Evolutionary conservation across 495 filamentous ascomycete species (phyloP).

Genomic region (Podospora anserina): DNA sequence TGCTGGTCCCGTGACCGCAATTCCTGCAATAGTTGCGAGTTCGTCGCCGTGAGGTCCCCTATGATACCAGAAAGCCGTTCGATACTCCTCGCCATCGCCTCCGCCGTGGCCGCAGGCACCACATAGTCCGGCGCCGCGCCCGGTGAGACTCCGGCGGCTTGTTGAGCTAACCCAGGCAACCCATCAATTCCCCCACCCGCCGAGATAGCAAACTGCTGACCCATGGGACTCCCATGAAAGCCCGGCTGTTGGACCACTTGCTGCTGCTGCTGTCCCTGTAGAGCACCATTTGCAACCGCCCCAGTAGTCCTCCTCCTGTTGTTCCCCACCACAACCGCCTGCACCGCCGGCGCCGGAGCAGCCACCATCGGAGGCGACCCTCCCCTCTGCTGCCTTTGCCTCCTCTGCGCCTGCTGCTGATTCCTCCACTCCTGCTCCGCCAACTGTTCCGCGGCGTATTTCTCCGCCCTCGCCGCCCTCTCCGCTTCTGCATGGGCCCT

Average conservation of each 20-base stretch:
- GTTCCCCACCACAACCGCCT: not conserved
- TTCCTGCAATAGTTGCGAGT: conserved; percentile 13
- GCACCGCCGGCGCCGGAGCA: not conserved
- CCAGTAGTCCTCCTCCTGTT: not conserved
- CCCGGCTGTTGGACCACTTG: not conserved
- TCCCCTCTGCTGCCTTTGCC: conserved; percentile 1
- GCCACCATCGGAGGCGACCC: not conserved
- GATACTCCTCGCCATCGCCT: conserved; percentile 13
- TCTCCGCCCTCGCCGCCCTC: conserved; percentile 8
- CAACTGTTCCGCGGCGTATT: conserved; percentile 7
- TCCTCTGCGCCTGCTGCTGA: conserved; percentile 6
- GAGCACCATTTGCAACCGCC: not conserved
- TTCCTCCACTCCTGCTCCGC: conserved; percentile 5
- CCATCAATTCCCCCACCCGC: not conserved
- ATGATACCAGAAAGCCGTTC: conserved; percentile 9
- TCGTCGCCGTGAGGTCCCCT: conserved; percentile 10
- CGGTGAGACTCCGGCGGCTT: not conserved
- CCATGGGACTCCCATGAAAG: not conserved
- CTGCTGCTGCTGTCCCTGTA: not conserved
- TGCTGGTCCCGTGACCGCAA: conserved; percentile 6
- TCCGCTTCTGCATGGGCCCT: conserved; percentile 11
- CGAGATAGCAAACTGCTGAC: not conserved
- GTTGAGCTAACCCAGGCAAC: not conserved
- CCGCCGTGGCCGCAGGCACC: conserved; percentile 8
- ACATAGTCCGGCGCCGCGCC: conserved; percentile 3